Conservation (phyloP, 352 stramenopile genomes). For the Phytophthora pseudosyringae region DNA sequence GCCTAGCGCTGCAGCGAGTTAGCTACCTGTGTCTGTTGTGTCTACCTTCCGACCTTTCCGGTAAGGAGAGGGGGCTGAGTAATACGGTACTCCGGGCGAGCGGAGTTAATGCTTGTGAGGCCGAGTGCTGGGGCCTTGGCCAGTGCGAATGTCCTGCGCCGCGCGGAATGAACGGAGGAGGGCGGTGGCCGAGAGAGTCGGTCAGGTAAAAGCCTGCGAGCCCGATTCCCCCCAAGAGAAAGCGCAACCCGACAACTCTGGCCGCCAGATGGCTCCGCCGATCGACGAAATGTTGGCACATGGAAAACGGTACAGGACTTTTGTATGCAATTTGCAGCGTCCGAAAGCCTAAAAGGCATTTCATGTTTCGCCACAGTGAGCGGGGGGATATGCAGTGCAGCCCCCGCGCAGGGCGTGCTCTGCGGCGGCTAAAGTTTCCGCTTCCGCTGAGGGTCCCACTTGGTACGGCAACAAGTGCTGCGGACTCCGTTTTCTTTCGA, state of each 20-base stretch:
- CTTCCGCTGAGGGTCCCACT: too few species aligned
- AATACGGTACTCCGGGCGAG: slow-evolving; percentile 25
- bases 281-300: slow-evolving; percentile 19
- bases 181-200: slow-evolving; percentile 30
- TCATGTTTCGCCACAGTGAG: background rate
- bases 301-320: slow-evolving; percentile 1
- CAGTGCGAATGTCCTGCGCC: slow-evolving; percentile 30
- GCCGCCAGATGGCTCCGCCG: slow-evolving; percentile 16
- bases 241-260: slow-evolving; percentile 26
- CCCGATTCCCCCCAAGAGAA: slow-evolving; percentile 21
- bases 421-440: background rate
- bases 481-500: slow-evolving; percentile 9
- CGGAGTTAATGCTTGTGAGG: slow-evolving; percentile 30
- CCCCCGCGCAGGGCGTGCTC: too few species aligned
- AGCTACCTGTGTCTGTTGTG: slow-evolving; percentile 16
- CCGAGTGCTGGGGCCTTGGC: slow-evolving; percentile 12
- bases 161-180: slow-evolving; percentile 24
- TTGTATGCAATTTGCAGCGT: background rate
- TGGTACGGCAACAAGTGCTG: too few species aligned
- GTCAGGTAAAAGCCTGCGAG: slow-evolving; percentile 34
- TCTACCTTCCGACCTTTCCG: slow-evolving; percentile 11
- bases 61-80: slow-evolving; percentile 5
- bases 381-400: too few species aligned
- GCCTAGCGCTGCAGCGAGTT: background rate
- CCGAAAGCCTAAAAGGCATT: slow-evolving; percentile 1